Evolutionary conservation across 176 grass and related monocot genomes (phyloP).

Genomic region (Aegilops tauschii): DNA sequence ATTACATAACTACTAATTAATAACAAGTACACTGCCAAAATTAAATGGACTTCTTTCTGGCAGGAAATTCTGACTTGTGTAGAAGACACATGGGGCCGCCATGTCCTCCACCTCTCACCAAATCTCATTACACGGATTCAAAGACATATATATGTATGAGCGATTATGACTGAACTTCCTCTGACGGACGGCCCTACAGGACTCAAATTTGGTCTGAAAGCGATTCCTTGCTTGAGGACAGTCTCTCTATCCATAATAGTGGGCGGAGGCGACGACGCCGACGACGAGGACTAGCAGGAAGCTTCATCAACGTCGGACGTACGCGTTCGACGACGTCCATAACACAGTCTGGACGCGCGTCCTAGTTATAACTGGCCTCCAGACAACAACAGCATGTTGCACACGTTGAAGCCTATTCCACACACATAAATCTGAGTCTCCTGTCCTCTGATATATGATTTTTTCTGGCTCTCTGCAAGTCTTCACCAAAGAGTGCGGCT

Average conservation of each 20-base stretch:
- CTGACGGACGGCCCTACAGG: background rate
- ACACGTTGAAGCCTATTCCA: slow-evolving; percentile 52
- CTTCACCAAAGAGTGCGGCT: slow-evolving; percentile 45
- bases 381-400: slow-evolving; percentile 58
- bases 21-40: background rate
- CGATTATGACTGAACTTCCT: background rate
- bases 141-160: background rate
- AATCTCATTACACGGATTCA: background rate
- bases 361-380: slow-evolving; percentile 7
- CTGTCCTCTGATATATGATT: background rate
- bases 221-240: slow-evolving; percentile 12
- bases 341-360: slow-evolving; percentile 22
- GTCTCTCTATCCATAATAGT: background rate
- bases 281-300: slow-evolving; percentile 27
- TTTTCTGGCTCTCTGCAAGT: slow-evolving; percentile 17
- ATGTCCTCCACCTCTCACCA: background rate
- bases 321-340: background rate
- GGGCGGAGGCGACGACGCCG: background rate
- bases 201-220: slow-evolving; percentile 13
- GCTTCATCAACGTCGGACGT: slow-evolving; percentile 19
- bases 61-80: background rate
- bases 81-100: background rate
- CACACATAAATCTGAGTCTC: slow-evolving; percentile 40
- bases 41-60: background rate
- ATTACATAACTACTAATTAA: too few relatives aligned